phyloP scores from a whole-genome alignment of 2,329 filamentous ascomycete species.

The Ophiocordyceps australis region DNA sequence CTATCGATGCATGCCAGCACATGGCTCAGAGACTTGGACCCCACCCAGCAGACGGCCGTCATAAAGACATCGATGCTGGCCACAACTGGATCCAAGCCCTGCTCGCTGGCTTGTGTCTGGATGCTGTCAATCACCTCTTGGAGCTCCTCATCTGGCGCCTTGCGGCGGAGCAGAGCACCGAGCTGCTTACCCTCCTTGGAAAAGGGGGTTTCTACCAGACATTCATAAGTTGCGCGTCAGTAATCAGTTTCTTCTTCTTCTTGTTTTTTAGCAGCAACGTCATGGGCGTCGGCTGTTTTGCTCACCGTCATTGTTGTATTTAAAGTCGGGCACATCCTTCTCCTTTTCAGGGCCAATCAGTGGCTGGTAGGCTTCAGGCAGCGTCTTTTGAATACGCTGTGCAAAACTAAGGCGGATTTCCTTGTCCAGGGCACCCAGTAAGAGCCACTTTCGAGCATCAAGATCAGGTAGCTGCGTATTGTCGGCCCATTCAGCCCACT shows the following conservation, averaged over 20 bases:
- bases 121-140: slow-evolving; percentile 65
- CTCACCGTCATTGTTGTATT: slow-evolving; percentile 61
- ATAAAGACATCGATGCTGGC: slow-evolving; percentile 88
- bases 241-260: too few relatives aligned
- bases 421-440: slow-evolving; percentile 79
- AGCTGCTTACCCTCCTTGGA: slow-evolving; percentile 71
- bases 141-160: slow-evolving; percentile 75
- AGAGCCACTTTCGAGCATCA: slow-evolving; percentile 85
- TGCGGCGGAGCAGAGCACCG: slow-evolving; percentile 60
- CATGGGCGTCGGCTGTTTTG: slow-evolving; percentile 4
- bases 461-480: slow-evolving; percentile 62
- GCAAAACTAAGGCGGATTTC: slow-evolving; percentile 94
- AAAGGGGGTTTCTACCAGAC: slow-evolving; percentile 53
- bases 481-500: slow-evolving; percentile 93
- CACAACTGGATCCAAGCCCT: slow-evolving; percentile 60
- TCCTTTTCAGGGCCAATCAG: slow-evolving; percentile 79
- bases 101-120: slow-evolving; percentile 55
- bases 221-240: too few relatives aligned
- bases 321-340: slow-evolving; percentile 91
- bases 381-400: slow-evolving; percentile 83
- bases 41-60: slow-evolving; percentile 82
- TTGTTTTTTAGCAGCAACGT: too few relatives aligned
- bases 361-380: slow-evolving; percentile 65
- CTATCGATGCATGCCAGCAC: slow-evolving; percentile 91
- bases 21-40: slow-evolving; percentile 90